Evolutionary conservation across 2,329 filamentous ascomycete species (phyloP).

Genomic region (Metarhizium robertsii): DNA sequence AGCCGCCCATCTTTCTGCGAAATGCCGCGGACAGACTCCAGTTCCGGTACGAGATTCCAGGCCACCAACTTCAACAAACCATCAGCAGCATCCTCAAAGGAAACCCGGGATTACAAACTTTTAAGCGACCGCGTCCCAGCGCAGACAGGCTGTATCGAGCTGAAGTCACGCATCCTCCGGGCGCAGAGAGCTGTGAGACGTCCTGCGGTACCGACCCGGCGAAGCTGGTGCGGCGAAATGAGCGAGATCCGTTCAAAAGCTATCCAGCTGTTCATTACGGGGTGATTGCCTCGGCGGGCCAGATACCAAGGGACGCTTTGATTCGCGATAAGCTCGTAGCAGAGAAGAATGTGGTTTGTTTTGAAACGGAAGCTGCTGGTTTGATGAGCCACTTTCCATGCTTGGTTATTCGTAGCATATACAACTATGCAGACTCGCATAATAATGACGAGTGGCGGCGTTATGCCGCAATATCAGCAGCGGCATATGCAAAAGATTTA

Average conservation of each 20-base stretch:
- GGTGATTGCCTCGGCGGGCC: slow-evolving; percentile 4
- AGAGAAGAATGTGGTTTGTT: slow-evolving; percentile 2
- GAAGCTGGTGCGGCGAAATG: neutral
- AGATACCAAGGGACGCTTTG: neutral
- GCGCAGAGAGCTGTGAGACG: neutral
- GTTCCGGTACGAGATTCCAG: slow-evolving; percentile 1
- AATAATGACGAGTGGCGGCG: slow-evolving; percentile 22
- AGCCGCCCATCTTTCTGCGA: slow-evolving; percentile 8
- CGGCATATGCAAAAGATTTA: slow-evolving; percentile 19
- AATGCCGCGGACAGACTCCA: slow-evolving; percentile 2
- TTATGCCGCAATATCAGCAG: slow-evolving; percentile 20
- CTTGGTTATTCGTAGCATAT: slow-evolving; percentile 24
- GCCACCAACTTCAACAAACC: slow-evolving; percentile 5
- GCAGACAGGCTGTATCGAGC: slow-evolving; percentile 4
- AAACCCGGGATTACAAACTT: neutral
- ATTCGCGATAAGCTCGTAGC: slow-evolving; percentile 14
- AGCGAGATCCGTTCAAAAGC: neutral
- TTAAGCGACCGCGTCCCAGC: neutral
- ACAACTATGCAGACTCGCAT: slow-evolving; percentile 25
- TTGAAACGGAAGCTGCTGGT: slow-evolving; percentile 22
- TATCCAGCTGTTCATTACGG: slow-evolving; percentile 13
- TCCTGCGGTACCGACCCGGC: neutral
- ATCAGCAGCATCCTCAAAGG: neutral
- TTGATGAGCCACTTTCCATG: slow-evolving; percentile 20
- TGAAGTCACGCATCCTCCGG: slow-evolving; percentile 3